Evolutionary conservation across 2,329 filamentous ascomycete genomes (phyloP).

Genomic region (Dryadomyces sulphureus): DNA sequence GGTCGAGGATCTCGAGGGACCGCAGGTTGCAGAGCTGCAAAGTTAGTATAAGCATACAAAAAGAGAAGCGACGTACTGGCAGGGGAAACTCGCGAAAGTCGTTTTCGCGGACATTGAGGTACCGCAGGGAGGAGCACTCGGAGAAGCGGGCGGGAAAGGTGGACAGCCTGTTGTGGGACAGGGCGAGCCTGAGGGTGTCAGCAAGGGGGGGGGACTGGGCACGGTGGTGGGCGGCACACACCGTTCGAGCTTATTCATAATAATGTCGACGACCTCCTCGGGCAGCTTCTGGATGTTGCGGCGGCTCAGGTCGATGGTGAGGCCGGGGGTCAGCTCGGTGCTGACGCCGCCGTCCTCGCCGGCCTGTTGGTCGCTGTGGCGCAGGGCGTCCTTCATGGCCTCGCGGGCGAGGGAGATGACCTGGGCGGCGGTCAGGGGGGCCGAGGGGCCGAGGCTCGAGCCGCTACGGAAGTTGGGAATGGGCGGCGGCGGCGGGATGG

Average conservation of each 20-base stretch:
- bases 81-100: conserved; percentile 49
- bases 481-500: conserved; percentile 17
- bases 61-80: conserved; percentile 25
- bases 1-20: conserved; percentile 81
- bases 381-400: conserved; percentile 51
- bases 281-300: conserved; percentile 58
- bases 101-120: conserved; percentile 69
- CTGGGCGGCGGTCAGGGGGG: conserved; percentile 43
- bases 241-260: conserved; percentile 61
- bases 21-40: conserved; percentile 68
- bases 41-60: conserved; percentile 6
- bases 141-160: conserved; percentile 56
- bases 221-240: conserved; percentile 20
- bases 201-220: not conserved
- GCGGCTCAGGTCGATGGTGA: conserved; percentile 66
- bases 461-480: conserved; percentile 13
- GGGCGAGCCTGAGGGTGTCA: conserved; percentile 42
- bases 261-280: conserved; percentile 60
- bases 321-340: conserved; percentile 50
- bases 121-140: conserved; percentile 63
- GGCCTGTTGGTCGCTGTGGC: conserved; percentile 49
- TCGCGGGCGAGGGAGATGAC: conserved; percentile 51
- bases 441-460: conserved; percentile 29
- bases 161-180: conserved; percentile 66
- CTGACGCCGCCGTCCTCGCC: conserved; percentile 44